phyloP scores from a whole-genome alignment of 1,139 yeast genomes.

The Kodamaea fungicola region DNA sequence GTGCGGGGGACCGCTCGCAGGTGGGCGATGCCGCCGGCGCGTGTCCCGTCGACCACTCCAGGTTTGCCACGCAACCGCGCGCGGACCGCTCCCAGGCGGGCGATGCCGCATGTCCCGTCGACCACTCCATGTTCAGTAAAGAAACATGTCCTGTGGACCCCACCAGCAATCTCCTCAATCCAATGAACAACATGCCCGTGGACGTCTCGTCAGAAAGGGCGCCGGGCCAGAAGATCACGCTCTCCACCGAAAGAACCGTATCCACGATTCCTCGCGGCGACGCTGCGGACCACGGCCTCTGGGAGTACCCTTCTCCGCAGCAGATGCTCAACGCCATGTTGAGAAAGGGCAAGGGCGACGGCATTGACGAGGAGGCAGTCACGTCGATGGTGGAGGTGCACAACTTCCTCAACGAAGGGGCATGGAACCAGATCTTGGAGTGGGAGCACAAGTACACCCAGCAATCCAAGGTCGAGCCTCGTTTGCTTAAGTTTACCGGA shows the following conservation, averaged over 20 bases:
- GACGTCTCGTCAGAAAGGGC: slow-evolving; percentile 61
- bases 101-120: slow-evolving; percentile 43
- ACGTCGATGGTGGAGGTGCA: slow-evolving; percentile 97
- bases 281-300: slow-evolving; percentile 59
- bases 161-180: slow-evolving; percentile 50
- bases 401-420: slow-evolving; percentile 94
- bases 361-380: slow-evolving; percentile 90
- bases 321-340: slow-evolving; percentile 98
- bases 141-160: slow-evolving; percentile 24
- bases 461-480: slow-evolving; percentile 57
- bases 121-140: slow-evolving; percentile 18
- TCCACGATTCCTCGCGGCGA: slow-evolving; percentile 88
- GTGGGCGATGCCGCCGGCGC: no score
- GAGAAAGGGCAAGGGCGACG: slow-evolving; percentile 84
- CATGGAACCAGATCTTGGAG: slow-evolving; percentile 89
- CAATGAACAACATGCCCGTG: slow-evolving; percentile 87
- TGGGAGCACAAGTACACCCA: slow-evolving; percentile 75
- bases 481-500: slow-evolving; percentile 85
- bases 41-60: slow-evolving; percentile 10
- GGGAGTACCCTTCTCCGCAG: slow-evolving; percentile 99
- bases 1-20: slow-evolving; percentile 1
- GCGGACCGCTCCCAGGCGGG: slow-evolving; percentile 1
- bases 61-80: neutral
- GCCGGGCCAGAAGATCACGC: slow-evolving; percentile 74
- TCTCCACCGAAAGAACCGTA: slow-evolving; percentile 80